These are phyloP conservation scores for Scenedesmus sp. DNA, from an alignment of 163 green algal genomes.

Conservation along the genomic window DNA sequence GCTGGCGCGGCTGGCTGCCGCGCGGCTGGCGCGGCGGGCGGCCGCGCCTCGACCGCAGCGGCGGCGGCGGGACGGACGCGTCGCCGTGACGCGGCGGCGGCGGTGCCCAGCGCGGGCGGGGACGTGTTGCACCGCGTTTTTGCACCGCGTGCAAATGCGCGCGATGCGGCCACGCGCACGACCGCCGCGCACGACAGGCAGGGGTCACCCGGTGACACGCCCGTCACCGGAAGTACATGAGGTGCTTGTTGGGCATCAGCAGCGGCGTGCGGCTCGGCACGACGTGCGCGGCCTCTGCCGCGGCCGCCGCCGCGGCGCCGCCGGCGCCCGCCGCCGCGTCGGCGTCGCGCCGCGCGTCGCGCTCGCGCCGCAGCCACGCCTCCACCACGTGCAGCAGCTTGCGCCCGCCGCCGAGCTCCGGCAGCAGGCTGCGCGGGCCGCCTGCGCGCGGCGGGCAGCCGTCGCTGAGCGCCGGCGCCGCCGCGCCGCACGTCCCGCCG, in stretches of 20 bases:
- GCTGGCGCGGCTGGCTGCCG: neutral
- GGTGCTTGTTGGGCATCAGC: constrained; percentile 79
- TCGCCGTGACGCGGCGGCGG: too few species aligned
- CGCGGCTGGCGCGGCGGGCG: neutral
- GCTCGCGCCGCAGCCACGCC: constrained; percentile 75
- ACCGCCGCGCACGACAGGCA: too few species aligned
- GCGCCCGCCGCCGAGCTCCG: neutral
- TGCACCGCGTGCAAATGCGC: neutral
- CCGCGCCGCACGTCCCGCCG: too few species aligned
- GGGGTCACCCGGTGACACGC: too few species aligned
- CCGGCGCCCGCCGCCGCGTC: constrained; percentile 20
- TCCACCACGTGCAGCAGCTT: constrained; percentile 87
- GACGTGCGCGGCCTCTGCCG: constrained; percentile 45
- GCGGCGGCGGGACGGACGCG: too few species aligned
- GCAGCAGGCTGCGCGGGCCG: constrained; percentile 38
- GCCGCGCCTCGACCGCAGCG: too few species aligned
- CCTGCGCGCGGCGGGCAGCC: too few species aligned
- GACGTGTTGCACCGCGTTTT: too few species aligned
- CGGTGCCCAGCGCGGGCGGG: too few species aligned
- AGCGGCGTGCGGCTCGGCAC: constrained; percentile 51
- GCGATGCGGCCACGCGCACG: neutral
- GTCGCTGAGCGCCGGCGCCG: too few species aligned
- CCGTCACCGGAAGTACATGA: constrained; percentile 84
- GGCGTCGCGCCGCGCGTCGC: constrained; percentile 45
- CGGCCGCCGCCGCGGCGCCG: constrained; percentile 1